Conservation (phyloP, 257 asterid genomes). For the Schizonepeta tenuifolia region DNA sequence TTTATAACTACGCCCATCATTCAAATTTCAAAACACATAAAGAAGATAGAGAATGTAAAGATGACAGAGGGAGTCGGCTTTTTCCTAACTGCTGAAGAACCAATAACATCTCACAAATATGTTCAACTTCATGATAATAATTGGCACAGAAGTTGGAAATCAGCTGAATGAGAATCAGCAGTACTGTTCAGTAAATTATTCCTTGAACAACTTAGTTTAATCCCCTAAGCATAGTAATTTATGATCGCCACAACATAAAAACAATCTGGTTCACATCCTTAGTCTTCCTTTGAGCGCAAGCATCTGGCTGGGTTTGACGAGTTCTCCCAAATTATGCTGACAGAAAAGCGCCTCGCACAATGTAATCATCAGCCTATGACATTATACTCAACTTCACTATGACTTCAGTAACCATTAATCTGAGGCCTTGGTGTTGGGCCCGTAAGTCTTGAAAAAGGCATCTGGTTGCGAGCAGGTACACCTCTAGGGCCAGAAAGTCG, state of each 20-base stretch:
- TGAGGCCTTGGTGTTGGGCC: conserved; percentile 85
- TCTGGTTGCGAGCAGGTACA: conserved; percentile 57
- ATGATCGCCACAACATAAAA: conserved; percentile 29
- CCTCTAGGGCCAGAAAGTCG: conserved; percentile 60
- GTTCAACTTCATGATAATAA: neutral
- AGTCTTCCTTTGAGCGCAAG: conserved; percentile 29
- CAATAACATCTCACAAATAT: neutral
- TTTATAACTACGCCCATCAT: too few relatives aligned
- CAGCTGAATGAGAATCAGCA: neutral
- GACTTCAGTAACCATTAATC: conserved; percentile 78
- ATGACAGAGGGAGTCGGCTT: neutral
- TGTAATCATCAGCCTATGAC: neutral
- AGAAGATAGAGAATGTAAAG: neutral
- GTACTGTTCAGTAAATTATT: conserved; percentile 22
- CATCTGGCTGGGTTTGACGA: conserved; percentile 28
- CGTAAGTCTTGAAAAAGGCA: conserved; percentile 79
- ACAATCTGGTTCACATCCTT: conserved; percentile 22
- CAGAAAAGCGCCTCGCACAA: conserved; percentile 20
- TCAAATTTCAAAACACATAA: too few relatives aligned
- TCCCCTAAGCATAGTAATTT: conserved; percentile 28
- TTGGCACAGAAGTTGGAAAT: conserved; percentile 1
- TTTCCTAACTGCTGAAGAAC: neutral
- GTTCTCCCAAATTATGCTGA: conserved; percentile 15
- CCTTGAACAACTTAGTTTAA: conserved; percentile 27
- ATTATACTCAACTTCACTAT: neutral